Evolutionary conservation across 805 yeast species (phyloP), one percentile per base, ranked within the genome.

Genomic region (Kluyveromyces aestuarii): DNA sequence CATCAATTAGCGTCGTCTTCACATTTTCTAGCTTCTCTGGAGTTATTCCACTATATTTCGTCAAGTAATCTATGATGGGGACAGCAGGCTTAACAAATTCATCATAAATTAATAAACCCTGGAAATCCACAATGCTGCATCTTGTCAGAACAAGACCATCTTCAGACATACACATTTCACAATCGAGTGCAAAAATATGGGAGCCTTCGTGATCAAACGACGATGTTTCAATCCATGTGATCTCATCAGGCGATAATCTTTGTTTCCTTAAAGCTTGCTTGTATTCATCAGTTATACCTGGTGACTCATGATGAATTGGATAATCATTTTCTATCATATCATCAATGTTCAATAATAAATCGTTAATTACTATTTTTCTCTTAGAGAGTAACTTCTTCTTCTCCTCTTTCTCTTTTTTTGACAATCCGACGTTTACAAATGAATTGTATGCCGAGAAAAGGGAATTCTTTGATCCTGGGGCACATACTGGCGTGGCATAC

Each of bases 1-100:
- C 78, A 55, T 90, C 95, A 16, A 63, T 51, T 14, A 84, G 62
- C 0, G 84, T 79, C 0, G 85, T 84, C 0, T 82, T 79, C 2
- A 84, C 91, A 41, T 71, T 74, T 14, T 63, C 57, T 7, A 93
- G 70, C 57, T 73, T 67, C 49, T 84, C 90, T 47, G 75, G 79
- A 0, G 96, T 87, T 44, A 91, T 87, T 0, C 99, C 99, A 30
- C 96, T 87, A 59, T 79, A 91, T 56, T 71, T 69, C 0, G 98
- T 93, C 27, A 86, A 68, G 62, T 91, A 93, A 64, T 91, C 95
- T 0, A 75, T 76, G 48, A 91, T 88, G 25, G 74, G 77, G 19
- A 76, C 84, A 0, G 70, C 72, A 0, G 99, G 99, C 61, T 84
- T 80, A 2, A 93, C 96, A 19, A 80, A 73, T 52, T 80, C 75